Base-by-base conservation (phyloP, 2,329 filamentous ascomycete genomes). In the Fusarium stilboides region DNA sequence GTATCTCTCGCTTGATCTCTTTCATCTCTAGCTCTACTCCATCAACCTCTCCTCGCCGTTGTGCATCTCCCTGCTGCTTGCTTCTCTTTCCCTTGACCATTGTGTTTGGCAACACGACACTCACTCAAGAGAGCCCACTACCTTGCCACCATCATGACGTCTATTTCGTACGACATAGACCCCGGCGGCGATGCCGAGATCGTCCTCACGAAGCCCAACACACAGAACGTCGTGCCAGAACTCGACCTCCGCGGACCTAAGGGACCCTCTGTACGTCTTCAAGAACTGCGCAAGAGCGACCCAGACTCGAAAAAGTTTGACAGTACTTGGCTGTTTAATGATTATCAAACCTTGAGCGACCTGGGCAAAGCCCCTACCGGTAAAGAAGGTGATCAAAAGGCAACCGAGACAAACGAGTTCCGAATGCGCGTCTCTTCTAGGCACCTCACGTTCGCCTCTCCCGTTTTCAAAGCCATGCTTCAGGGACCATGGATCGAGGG, bases 361-460 rank as follows among this genome's bases (percentile, higher is more conserved):
- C 6, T 40, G n/a, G 9, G 13, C n/a, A 20, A 40, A 9, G 8
- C 13, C 12, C n/a, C 9, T 10, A 19, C 12, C 3, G 8, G 9
- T 10, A 40, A 40, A 3, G 6, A 20, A 12, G n/a, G 19, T n/a
- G 15, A 14, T 19, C 8, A 12, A 12, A 5, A 19, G 12, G 10
- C 37, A 13, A 6, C 19, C 6, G 19, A 40, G 37, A 6, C 14
- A 40, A 26, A 22, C 37, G 49, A 52, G 49, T 19, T 52, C 20
- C 49, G 49, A 15, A 49, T 42, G 24, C 61, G 50, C 1, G 39
- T 62, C 8, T 64, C 50, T 0, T 62, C 51, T 0, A 31, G 19
- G 2, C 57, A 62, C 13, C 5, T 64, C 7, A 37, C 39, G 0
- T 36, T 57, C 5, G 57, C 51, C 4, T 64, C 61, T 0, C 22